Base-by-base conservation (phyloP, 352 stramenopile species). In the Globisporangium middletonii region DNA sequence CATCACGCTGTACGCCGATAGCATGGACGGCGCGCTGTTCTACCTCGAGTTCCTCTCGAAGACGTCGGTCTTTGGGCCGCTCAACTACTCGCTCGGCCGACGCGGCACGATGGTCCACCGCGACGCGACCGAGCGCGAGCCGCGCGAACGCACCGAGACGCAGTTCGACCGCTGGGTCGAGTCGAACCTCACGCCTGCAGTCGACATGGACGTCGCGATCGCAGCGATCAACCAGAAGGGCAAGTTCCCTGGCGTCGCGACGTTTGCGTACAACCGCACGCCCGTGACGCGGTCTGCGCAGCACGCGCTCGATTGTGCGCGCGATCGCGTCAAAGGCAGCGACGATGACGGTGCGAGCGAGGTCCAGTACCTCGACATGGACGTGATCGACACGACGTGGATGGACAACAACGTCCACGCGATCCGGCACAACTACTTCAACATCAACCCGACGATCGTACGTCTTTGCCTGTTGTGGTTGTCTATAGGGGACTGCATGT, bases 1-100 rank as follows among this genome's bases (percentile, higher is more conserved):
- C 44, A 85, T 96, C 43, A 94, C 84, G 19, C 55, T 96, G 0
- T 83, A 92, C 33, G 84, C 79, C 1, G 86, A 96, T 52, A 75
- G 62, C 50, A 67, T 75, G 63, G 64, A 62, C 41, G 38, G 62
- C 43, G 35, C 45, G 27, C 45, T 47, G 6, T 57, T 50, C 23
- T 41, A 37, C 30, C 61, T 73, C 27, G 84, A 92, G 57, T 84
- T 82, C 54, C 56, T 85, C 1, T 71, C 65, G 18, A 85, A 78
- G 41, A 68, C 52, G 9, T 72, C 75, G 19, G 23, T 80, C n/a
- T 69, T 61, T 11, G 55, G 65, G 13, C 43, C 27, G 15, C 19
- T 47, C 15, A 47, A 56, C 13, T 28, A 49, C 27, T 51, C 46
- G 53, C 23, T 60, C 23, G 12, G 11, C 38, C 27, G 4, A 30